These are phyloP conservation scores for Bryopsis sp. DNA, from an alignment of 139 green algal species.

Conservation along the genomic window DNA sequence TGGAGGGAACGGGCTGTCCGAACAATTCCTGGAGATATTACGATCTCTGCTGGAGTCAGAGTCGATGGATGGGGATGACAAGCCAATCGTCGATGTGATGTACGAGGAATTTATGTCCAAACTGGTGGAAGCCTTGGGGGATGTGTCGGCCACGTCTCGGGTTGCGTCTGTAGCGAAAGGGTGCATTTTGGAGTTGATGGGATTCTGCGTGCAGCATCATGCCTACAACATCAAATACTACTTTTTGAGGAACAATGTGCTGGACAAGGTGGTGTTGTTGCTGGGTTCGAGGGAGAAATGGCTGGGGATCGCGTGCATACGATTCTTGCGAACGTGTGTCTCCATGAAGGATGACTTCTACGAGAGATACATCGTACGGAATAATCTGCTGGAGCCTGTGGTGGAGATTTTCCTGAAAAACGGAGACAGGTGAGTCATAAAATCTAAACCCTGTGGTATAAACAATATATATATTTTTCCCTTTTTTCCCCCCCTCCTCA, in stretches of 20 bases:
- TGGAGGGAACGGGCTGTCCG: conserved; percentile 60
- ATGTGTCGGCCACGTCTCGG: neutral
- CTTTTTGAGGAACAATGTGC: conserved; percentile 60
- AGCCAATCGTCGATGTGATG: conserved; percentile 15
- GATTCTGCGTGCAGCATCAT: conserved; percentile 95
- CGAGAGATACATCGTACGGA: conserved; percentile 51
- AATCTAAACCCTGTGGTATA: no score
- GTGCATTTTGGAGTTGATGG: conserved; percentile 86
- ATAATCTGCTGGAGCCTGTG: conserved; percentile 75
- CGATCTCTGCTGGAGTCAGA: conserved; percentile 60
- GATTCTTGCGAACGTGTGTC: conserved; percentile 87
- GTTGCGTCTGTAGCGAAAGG: conserved; percentile 28
- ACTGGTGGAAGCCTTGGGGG: neutral
- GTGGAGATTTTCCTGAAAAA: conserved; percentile 76
- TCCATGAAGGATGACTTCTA: conserved; percentile 83
- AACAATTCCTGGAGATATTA: conserved; percentile 69
- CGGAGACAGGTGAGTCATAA: no score
- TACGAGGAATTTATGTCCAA: neutral
- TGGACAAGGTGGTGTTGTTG: conserved; percentile 85
- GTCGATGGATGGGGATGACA: conserved; percentile 17
- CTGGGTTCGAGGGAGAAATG: conserved; percentile 68
- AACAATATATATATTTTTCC: no score
- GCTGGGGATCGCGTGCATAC: conserved; percentile 76
- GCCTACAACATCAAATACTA: conserved; percentile 83
- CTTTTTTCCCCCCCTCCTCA: no score